phyloP scores from a whole-genome alignment of 2,329 filamentous ascomycete species.

The Fusarium pseudocircinatum region DNA sequence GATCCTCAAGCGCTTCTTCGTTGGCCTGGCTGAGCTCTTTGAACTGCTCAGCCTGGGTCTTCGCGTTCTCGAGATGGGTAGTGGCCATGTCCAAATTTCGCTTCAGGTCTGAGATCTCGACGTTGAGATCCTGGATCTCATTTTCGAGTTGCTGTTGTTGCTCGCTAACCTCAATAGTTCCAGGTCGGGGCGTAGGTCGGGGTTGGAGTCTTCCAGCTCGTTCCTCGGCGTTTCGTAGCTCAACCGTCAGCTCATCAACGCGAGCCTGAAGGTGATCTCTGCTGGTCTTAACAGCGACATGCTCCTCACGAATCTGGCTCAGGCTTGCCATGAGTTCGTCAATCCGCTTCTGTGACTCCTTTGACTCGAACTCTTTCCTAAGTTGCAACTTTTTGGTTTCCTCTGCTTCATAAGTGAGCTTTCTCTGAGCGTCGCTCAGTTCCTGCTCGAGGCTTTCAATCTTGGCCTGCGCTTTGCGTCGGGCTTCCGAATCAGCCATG shows the following conservation, averaged over 20 bases:
- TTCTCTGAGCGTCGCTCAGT: slow-evolving; percentile 80
- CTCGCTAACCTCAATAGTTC: slow-evolving; percentile 53
- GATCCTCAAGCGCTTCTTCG: slow-evolving; percentile 85
- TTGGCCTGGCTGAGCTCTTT: slow-evolving; percentile 86
- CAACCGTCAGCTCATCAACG: slow-evolving; percentile 88
- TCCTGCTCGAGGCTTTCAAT: slow-evolving; percentile 84
- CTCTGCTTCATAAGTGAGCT: slow-evolving; percentile 83
- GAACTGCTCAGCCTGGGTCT: slow-evolving; percentile 85
- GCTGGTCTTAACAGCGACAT: slow-evolving; percentile 85
- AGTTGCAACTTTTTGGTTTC: slow-evolving; percentile 84
- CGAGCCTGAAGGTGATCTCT: slow-evolving; percentile 89
- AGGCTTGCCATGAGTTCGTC: slow-evolving; percentile 88
- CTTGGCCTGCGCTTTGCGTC: slow-evolving; percentile 80
- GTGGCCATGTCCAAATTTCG: slow-evolving; percentile 85
- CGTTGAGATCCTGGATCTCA: slow-evolving; percentile 80
- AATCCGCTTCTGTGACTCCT: slow-evolving; percentile 89
- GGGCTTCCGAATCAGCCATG: slow-evolving; percentile 80
- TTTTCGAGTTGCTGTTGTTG: slow-evolving; percentile 63
- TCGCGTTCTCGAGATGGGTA: slow-evolving; percentile 82
- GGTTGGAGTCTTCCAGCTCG: slow-evolving; percentile 83
- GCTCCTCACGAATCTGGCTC: slow-evolving; percentile 83
- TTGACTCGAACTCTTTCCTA: slow-evolving; percentile 88
- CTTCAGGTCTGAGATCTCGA: slow-evolving; percentile 87
- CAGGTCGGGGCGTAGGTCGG: slow-evolving; percentile 73
- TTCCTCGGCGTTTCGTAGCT: slow-evolving; percentile 90